A percentile compares a stretch with the other conserved stretches of the same genome.
Evolutionary conservation across 2,329 filamentous ascomycete species (phyloP).

Genomic region (Fusarium anthophilum): DNA sequence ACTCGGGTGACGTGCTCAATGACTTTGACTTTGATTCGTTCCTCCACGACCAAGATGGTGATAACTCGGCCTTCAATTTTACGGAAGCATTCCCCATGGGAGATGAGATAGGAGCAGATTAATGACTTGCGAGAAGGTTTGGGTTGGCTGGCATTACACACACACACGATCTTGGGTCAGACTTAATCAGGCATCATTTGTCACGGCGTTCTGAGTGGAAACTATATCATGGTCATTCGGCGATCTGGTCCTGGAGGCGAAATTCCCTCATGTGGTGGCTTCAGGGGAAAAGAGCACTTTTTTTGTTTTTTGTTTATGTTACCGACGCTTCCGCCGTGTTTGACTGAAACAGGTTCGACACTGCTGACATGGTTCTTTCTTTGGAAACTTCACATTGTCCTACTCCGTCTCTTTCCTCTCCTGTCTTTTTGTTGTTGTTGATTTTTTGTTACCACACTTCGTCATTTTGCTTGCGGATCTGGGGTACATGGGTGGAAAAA

Average conservation of each 20-base stretch:
- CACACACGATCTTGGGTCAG: constrained; percentile 44
- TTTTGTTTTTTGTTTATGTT: constrained; percentile 37
- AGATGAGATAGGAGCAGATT: constrained; percentile 68
- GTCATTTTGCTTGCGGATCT: constrained; percentile 21
- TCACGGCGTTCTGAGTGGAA: constrained; percentile 52
- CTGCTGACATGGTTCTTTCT: constrained; percentile 26
- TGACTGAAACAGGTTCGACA: constrained; percentile 24
- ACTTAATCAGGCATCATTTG: constrained; percentile 53
- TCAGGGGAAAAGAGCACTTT: constrained; percentile 47
- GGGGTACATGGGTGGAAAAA: constrained; percentile 16
- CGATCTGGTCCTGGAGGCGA: constrained; percentile 48
- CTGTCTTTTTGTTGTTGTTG: constrained; percentile 30
- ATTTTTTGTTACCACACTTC: constrained; percentile 11
- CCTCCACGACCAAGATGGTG: constrained; percentile 64
- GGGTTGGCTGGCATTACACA: constrained; percentile 41
- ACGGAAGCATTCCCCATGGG: constrained; percentile 61
- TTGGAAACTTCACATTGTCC: constrained; percentile 16
- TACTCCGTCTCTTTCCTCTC: constrained; percentile 28
- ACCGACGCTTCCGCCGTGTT: constrained; percentile 30
- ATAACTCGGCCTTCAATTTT: constrained; percentile 64
- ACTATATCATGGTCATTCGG: constrained; percentile 54
- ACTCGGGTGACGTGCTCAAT: constrained; percentile 66
- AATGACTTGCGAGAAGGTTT: constrained; percentile 38
- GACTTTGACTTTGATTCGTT: constrained; percentile 77
- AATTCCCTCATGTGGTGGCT: constrained; percentile 44